Evolutionary conservation across 768 basidiomycete species (phyloP).

Genomic region (Peribolospora baueri): DNA sequence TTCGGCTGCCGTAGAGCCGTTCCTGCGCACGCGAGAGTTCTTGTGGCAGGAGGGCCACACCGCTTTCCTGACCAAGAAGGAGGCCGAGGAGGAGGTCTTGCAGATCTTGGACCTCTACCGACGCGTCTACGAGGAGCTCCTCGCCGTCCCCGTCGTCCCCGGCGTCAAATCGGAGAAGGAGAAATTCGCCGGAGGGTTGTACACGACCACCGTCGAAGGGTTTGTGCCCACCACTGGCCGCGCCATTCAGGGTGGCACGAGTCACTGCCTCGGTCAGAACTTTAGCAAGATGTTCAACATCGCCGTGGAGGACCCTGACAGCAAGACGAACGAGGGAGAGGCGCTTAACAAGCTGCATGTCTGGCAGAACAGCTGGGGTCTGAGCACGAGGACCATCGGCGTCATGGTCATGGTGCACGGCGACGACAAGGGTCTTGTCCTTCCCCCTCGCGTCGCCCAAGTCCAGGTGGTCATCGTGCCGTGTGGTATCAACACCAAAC

Average conservation of each 20-base stretch:
- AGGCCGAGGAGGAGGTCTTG: constrained; percentile 74
- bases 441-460: constrained; percentile 89
- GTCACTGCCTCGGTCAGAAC: constrained; percentile 94
- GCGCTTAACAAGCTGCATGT: constrained; percentile 46
- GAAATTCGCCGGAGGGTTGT: constrained; percentile 92
- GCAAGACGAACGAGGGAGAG: constrained; percentile 20
- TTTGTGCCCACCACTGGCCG: constrained; percentile 93
- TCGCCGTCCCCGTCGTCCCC: constrained; percentile 89
- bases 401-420: constrained; percentile 99
- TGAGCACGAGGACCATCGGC: constrained; percentile 85
- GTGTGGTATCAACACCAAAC: constrained; percentile 76
- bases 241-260: constrained; percentile 93
- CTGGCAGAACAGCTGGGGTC: constrained; percentile 98
- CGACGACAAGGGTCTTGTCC: constrained; percentile 86
- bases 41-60: constrained; percentile 99
- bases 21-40: constrained; percentile 97
- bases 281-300: constrained; percentile 99
- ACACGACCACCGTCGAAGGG: constrained; percentile 94
- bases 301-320: constrained; percentile 71
- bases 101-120: constrained; percentile 91
- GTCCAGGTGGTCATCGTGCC: constrained; percentile 80
- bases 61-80: constrained; percentile 61
- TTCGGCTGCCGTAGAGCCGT: constrained; percentile 40
- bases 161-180: constrained; percentile 98
- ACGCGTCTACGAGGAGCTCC: constrained; percentile 81